Evolutionary conservation across 306 rosid species (phyloP), one percentile per base, ranked within the genome.

Genomic region (Pterocarpus macrocarpus): DNA sequence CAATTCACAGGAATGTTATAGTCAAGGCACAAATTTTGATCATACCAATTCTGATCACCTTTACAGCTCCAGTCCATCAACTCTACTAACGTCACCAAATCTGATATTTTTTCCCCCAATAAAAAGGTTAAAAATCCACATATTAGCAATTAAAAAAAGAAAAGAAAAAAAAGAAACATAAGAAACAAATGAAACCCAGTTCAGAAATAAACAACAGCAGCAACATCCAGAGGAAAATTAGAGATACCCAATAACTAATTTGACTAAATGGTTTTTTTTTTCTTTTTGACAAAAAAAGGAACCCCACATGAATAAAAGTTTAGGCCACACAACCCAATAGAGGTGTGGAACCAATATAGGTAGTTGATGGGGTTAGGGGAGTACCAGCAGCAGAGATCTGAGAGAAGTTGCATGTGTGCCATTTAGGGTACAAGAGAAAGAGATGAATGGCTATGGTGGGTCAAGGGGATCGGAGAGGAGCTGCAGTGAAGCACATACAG

Each of bases 41-140:
- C 56, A 80, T 34, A 64, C 90, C 91, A 88, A 84, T 85, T 88
- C 81, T 80, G 91, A 84, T 89, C 92, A 78, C 89, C 75, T 58
- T 73, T 86, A 77, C 83, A 80, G 89, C 82, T 89, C 91, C 92
- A 86, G 83, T 86, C 94, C 97, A 88, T 86, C 86, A 87, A 79
- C 89, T 82, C 87, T 53, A 32, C 32, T 76, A 64, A 79, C 73
- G 56, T 69, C 87, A 84, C 85, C 44, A 62, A 85, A 88, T 89
- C 90, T 56, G 73, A 78, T 2, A 1, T 55, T 16, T n/a, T 55
- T 55, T 55, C n/a, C 4, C 82, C 76, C 52, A 70, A 58, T 34
- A 73, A 22, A 38, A 45, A 64, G 5, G 9, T 67, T 57, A 71
- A 77, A 78, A 77, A 8, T 76, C 70, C 71, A 81, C 64, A 39